phyloP scores from a whole-genome alignment of 2,329 filamentous ascomycete species.

The Trichoderma simmonsii region DNA sequence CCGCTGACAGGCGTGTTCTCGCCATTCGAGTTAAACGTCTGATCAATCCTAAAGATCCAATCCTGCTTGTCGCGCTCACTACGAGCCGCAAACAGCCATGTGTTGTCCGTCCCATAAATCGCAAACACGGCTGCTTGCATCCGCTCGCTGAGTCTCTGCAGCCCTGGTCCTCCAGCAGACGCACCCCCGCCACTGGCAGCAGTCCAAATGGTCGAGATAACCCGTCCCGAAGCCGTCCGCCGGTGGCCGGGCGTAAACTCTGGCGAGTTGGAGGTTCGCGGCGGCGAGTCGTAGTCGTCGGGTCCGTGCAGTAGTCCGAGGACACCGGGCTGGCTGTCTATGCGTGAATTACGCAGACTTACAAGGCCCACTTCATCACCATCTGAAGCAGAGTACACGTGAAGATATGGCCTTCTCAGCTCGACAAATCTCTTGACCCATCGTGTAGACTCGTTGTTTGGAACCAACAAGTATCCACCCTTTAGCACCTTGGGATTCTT shows the following conservation, averaged over 20 bases:
- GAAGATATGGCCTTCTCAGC: conserved; percentile 83
- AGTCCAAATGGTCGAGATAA: conserved; percentile 56
- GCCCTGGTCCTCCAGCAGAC: conserved; percentile 35
- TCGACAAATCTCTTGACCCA: conserved; percentile 96
- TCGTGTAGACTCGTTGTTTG: conserved; percentile 73
- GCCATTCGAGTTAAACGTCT: conserved; percentile 59
- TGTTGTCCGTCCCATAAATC: conserved; percentile 90
- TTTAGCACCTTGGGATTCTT: conserved; percentile 83
- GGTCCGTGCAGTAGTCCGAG: conserved; percentile 66
- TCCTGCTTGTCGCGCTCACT: conserved; percentile 92
- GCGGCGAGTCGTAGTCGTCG: conserved; percentile 37
- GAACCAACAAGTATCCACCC: conserved; percentile 81
- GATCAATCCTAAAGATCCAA: conserved; percentile 94
- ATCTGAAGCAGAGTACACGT: conserved; percentile 79
- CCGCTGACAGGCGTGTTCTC: conserved; percentile 41
- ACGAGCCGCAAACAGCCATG: conserved; percentile 87
- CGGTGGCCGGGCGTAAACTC: conserved; percentile 47
- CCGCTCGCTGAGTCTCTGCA: conserved; percentile 55
- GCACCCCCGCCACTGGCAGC: conserved; percentile 38
- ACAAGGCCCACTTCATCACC: conserved; percentile 90
- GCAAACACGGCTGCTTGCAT: conserved; percentile 79
- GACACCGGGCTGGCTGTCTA: conserved; percentile 89
- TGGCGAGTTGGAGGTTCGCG: conserved; percentile 30
- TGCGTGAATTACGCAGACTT: conserved; percentile 81
- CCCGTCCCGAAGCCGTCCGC: conserved; percentile 48